Evolutionary conservation across 345 rosid genomes (phyloP).

Genomic region (Sisymbrium altissimum): DNA sequence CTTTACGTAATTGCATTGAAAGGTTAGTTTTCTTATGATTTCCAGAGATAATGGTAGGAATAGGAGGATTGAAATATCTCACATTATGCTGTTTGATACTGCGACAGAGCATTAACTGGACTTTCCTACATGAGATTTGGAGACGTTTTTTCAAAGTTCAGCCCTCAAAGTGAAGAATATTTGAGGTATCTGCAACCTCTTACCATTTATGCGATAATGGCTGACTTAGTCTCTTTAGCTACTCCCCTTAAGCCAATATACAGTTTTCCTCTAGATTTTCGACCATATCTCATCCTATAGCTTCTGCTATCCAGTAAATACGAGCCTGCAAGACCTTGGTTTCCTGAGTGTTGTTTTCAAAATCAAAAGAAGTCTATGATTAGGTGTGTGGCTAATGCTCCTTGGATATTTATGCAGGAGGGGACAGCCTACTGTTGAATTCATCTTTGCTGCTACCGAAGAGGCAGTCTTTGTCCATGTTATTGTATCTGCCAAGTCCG

Average conservation of each 20-base stretch:
- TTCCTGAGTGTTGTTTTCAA: not conserved
- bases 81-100: conserved; percentile 23
- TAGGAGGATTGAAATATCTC: conserved; percentile 2
- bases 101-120: conserved; percentile 61
- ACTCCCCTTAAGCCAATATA: not conserved
- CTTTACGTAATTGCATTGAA: conserved; percentile 85
- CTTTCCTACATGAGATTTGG: conserved; percentile 93
- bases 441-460: conserved; percentile 91
- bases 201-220: not conserved
- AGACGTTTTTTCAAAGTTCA: conserved; percentile 83
- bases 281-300: not conserved
- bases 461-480: conserved; percentile 92
- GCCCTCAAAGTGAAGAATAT: conserved; percentile 69
- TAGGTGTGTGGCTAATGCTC: conserved; percentile 17
- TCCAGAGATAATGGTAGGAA: conserved; percentile 5
- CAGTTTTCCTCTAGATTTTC: not conserved
- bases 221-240: not conserved
- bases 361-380: conserved; percentile 8
- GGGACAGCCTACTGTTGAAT: conserved; percentile 84
- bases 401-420: conserved; percentile 54
- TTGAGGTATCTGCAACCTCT: conserved; percentile 51
- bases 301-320: not conserved
- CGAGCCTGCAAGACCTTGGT: conserved; percentile 6
- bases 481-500: conserved; percentile 85
- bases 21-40: conserved; percentile 50